phyloP scores from a whole-genome alignment of 2,329 filamentous ascomycete species.

The Trichoderma breve region DNA sequence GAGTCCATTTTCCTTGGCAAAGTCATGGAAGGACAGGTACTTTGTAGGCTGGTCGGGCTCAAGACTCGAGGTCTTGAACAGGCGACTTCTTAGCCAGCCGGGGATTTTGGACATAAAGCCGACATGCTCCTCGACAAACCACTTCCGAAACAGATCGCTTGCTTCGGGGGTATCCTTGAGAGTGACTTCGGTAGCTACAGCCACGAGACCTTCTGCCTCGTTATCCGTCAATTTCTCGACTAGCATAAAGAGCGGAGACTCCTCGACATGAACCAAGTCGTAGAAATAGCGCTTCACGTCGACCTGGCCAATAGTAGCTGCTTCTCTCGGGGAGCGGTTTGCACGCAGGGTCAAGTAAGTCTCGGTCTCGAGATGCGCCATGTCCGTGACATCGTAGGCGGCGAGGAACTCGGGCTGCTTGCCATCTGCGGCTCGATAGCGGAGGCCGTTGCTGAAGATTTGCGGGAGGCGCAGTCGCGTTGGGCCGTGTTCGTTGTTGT shows the following conservation, averaged over 20 bases:
- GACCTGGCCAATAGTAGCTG: conserved; percentile 53
- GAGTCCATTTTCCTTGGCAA: conserved; percentile 63
- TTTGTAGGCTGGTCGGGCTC: conserved; percentile 52
- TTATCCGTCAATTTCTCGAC: conserved; percentile 59
- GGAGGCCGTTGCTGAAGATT: conserved; percentile 72
- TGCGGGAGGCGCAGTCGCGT: conserved; percentile 72
- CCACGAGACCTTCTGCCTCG: conserved; percentile 57
- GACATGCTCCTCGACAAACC: conserved; percentile 75
- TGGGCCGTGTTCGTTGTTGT: conserved; percentile 90
- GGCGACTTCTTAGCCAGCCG: conserved; percentile 73
- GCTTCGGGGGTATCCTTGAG: conserved; percentile 51
- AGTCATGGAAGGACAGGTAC: conserved; percentile 71
- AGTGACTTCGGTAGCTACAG: conserved; percentile 61
- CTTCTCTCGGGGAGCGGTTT: conserved; percentile 53
- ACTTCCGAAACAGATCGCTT: conserved; percentile 57
- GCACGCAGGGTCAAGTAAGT: conserved; percentile 67
- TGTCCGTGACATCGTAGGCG: conserved; percentile 76
- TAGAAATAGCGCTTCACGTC: conserved; percentile 70
- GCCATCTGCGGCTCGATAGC: conserved; percentile 68
- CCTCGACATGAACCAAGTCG: conserved; percentile 59
- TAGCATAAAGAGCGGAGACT: conserved; percentile 55
- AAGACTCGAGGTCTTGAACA: conserved; percentile 65
- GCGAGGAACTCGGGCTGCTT: conserved; percentile 69
- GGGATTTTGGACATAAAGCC: conserved; percentile 69
- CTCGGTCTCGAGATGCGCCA: conserved; percentile 66